Evolutionary conservation across 2,329 filamentous ascomycete genomes (phyloP), one percentile per base, ranked within the genome.

Genomic region (Berkeleyomyces basicola): DNA sequence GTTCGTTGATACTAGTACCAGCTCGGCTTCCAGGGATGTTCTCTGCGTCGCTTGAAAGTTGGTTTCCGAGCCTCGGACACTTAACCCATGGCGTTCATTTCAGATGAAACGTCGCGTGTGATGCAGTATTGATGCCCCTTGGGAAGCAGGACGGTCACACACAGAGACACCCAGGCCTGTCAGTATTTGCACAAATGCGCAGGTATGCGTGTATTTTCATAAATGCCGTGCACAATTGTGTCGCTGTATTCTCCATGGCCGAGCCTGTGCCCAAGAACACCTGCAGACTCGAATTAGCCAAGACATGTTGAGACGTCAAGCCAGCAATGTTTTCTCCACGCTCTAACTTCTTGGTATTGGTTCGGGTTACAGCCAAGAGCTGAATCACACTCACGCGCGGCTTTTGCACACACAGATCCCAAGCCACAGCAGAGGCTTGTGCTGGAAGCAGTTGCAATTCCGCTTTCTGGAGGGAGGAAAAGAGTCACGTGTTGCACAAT

Each of bases 31-130:
- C 16, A 11, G 7, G 14, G 14, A 46, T 46, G 43, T 46, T 46
- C 43, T 46, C 6, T n/a, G 43, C 16, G 43, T 46, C 43, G 33
- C 33, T 55, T 55, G 31, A 7, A n/a, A 3, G 33, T 33, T 55
- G 10, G 33, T 55, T 55, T 37, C 11, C 33, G 11, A 55, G 42
- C 23, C 23, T 42, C 23, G 31, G 44, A 47, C 33, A 11, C 58
- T 49, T 31, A 11, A 51, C 33, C 57, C 58, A n/a, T 55, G 49
- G 46, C n/a, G 33, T 7, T 60, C 14, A 60, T 60, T 60, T 51
- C 43, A 47, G 44, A 60, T 60, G 58, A 51, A 47, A 60, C 58
- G 33, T 51, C n/a, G 58, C 33, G n/a, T 55, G 49, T 33, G 4
- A 55, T 55, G 37, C 23, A 44, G 31, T 37, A 16, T 58, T 42